Evolutionary conservation across 768 basidiomycete species (phyloP).

Genomic region (Scleroderma bovista): DNA sequence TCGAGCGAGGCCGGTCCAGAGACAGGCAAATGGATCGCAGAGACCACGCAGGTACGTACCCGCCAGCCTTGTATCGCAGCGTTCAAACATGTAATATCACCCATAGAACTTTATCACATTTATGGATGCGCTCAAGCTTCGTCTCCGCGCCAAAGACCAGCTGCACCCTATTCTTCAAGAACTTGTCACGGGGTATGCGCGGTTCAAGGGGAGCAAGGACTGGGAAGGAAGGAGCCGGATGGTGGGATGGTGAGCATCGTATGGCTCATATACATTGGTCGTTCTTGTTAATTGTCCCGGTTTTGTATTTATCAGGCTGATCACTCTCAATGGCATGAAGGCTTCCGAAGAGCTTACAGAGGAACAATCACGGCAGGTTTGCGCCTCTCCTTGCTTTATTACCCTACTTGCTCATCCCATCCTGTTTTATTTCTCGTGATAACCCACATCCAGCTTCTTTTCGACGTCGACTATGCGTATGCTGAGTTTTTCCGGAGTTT

Average conservation of each 20-base stretch:
- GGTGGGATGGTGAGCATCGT: slow-evolving; percentile 74
- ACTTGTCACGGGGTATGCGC: slow-evolving; percentile 89
- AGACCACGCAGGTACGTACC: slow-evolving; percentile 81
- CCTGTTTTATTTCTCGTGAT: not conserved
- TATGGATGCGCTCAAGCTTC: slow-evolving; percentile 94
- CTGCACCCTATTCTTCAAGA: slow-evolving; percentile 92
- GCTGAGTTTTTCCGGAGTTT: slow-evolving; percentile 86
- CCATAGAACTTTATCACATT: slow-evolving; percentile 92
- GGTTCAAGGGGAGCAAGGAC: slow-evolving; percentile 92
- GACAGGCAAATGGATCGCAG: slow-evolving; percentile 94
- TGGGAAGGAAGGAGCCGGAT: slow-evolving; percentile 93
- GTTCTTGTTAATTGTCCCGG: not conserved
- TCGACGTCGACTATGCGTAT: slow-evolving; percentile 96
- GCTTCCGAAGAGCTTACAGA: slow-evolving; percentile 95
- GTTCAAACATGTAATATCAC: not conserved
- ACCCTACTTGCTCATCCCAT: not conserved
- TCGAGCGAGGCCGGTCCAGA: slow-evolving; percentile 89
- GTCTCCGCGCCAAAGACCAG: slow-evolving; percentile 94
- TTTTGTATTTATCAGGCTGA: slow-evolving; percentile 56
- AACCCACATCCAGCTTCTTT: slow-evolving; percentile 58
- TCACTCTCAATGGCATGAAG: slow-evolving; percentile 94
- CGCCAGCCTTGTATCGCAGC: not conserved
- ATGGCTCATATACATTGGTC: not conserved
- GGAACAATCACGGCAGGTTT: slow-evolving; percentile 88
- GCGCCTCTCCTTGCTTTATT: slow-evolving; percentile 5